These are phyloP conservation scores for Euphorbia corollata DNA, from an alignment of 441 rosid species.

Conservation along the genomic window DNA sequence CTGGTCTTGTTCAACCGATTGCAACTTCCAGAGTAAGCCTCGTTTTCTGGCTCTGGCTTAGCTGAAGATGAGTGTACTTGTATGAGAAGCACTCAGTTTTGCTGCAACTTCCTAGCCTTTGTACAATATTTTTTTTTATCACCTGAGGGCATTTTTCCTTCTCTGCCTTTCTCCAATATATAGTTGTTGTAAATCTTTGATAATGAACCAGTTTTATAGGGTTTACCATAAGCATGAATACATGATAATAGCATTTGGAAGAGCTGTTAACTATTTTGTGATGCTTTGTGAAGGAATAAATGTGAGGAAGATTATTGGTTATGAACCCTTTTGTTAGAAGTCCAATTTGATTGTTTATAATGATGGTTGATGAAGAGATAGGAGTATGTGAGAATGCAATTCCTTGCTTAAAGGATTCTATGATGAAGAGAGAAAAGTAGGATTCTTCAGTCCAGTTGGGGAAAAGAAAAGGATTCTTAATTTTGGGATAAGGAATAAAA, in stretches of 20 bases:
- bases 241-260: neutral
- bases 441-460: neutral
- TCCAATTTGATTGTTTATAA: neutral
- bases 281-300: neutral
- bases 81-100: conserved; percentile 9
- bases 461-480: neutral
- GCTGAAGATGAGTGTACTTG: neutral
- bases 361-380: neutral
- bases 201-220: conserved; percentile 5
- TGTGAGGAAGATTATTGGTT: neutral
- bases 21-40: conserved; percentile 53
- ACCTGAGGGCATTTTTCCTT: conserved; percentile 17
- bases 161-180: conserved; percentile 7
- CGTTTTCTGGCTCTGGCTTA: neutral
- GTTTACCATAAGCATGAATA: neutral
- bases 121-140: neutral
- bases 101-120: neutral
- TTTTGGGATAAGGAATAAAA: neutral
- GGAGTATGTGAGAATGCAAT: neutral
- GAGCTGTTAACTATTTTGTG: neutral
- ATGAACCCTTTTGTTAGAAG: too few relatives aligned
- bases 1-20: conserved; percentile 80
- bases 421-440: neutral
- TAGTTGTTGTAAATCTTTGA: conserved; percentile 21
- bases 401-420: conserved; percentile 10